Conservation (phyloP, 176 grass and related monocot species). For the Zea luxurians region DNA sequence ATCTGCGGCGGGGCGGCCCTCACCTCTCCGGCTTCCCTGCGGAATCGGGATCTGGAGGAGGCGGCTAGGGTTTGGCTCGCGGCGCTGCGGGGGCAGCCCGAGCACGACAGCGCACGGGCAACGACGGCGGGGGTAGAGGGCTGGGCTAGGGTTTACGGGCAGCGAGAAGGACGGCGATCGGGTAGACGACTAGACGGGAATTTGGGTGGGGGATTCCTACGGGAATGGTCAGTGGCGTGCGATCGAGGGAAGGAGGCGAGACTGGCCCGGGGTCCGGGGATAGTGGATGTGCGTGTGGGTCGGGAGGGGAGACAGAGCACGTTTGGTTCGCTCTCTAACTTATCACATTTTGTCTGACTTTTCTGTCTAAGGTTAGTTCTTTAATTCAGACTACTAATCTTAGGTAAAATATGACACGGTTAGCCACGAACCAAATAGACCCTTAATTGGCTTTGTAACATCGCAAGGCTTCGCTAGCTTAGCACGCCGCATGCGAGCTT, state of each 20-base stretch:
- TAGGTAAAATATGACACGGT: too few species aligned
- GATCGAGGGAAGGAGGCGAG: slow-evolving; percentile 11
- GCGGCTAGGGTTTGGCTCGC: slow-evolving; percentile 46
- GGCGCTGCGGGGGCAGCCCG: background rate
- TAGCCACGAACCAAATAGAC: too few species aligned
- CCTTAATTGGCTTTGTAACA: too few species aligned
- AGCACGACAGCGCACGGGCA: background rate
- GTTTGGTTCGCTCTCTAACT: too few species aligned
- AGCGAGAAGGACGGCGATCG: slow-evolving; percentile 21
- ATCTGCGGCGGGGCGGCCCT: slow-evolving; percentile 22
- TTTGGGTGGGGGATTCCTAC: slow-evolving; percentile 30
- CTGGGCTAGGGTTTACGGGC: slow-evolving; percentile 31
- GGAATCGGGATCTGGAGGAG: slow-evolving; percentile 59
- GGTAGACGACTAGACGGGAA: background rate
- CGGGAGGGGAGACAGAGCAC: too few species aligned
- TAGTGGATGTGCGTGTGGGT: too few species aligned
- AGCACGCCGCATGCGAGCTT: too few species aligned
- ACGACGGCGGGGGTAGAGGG: too few species aligned
- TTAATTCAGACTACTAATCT: too few species aligned
- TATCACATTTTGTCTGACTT: too few species aligned
- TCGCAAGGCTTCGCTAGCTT: too few species aligned
- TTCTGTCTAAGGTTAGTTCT: too few species aligned
- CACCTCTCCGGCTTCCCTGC: slow-evolving; percentile 2
- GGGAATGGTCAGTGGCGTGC: slow-evolving; percentile 3
- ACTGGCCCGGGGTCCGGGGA: background rate